Percentiles rank a stretch among this genome's conserved stretches.
phyloP scores from a whole-genome alignment of 345 rosid species.

The Raphanus sativus region DNA sequence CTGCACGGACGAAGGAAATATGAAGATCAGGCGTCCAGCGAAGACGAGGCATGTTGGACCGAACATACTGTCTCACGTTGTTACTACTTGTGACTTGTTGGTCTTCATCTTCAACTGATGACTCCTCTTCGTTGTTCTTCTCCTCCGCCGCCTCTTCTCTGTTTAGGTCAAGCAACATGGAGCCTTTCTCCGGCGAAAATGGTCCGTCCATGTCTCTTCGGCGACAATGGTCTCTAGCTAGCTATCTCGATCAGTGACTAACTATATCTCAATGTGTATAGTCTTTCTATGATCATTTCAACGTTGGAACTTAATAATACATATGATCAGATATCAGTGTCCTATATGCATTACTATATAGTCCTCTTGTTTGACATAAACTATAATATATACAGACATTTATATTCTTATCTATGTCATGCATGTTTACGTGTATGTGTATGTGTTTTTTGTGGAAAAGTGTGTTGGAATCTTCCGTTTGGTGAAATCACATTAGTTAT shows the following conservation, averaged over 20 bases:
- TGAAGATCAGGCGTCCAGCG: constrained; percentile 92
- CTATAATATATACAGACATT: constrained; percentile 16
- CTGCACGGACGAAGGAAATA: constrained; percentile 68
- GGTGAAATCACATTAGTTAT: constrained; percentile 38
- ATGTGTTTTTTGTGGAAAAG: constrained; percentile 35
- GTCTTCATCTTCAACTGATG: constrained; percentile 35
- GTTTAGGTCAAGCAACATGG: constrained; percentile 48
- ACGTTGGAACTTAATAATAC: constrained; percentile 14
- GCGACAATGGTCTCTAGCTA: neutral
- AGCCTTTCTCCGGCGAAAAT: constrained; percentile 30
- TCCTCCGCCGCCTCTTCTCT: constrained; percentile 36
- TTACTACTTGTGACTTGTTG: constrained; percentile 21
- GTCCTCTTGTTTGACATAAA: constrained; percentile 24
- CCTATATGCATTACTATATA: constrained; percentile 14
- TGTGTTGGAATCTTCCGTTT: constrained; percentile 44
- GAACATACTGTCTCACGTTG: constrained; percentile 63
- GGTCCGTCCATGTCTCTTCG: constrained; percentile 33
- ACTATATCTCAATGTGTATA: constrained; percentile 4
- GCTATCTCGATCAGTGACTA: neutral
- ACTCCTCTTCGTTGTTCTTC: constrained; percentile 30
- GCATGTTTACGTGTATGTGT: constrained; percentile 34
- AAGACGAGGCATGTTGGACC: constrained; percentile 77
- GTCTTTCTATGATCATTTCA: constrained; percentile 11
- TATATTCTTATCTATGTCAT: constrained; percentile 23
- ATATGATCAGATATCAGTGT: neutral